phyloP scores from a whole-genome alignment of 116 monocot species.

The Cymodocea nodosa region DNA sequence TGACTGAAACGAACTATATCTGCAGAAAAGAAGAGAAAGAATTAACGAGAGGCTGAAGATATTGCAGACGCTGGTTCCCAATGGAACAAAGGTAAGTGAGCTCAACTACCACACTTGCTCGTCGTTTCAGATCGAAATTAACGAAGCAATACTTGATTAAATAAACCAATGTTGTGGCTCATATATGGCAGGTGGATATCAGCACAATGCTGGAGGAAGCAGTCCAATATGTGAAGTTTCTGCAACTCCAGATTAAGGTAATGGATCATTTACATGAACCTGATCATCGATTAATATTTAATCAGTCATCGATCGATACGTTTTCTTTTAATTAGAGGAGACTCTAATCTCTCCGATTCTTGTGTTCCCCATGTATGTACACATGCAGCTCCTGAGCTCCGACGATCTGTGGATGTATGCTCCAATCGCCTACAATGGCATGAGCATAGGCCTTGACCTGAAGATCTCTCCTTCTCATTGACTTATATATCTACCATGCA shows the following conservation, averaged over 20 bases:
- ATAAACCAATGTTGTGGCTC: neutral
- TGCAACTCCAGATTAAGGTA: conserved; percentile 91
- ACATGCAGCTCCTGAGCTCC: conserved; percentile 57
- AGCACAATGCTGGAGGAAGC: conserved; percentile 96
- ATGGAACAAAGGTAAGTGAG: conserved; percentile 65
- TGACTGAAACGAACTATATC: no score
- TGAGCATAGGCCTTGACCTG: conserved; percentile 47
- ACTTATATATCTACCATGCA: neutral
- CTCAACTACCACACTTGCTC: no score
- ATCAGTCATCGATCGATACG: neutral
- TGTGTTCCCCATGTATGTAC: neutral
- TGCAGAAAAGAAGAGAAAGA: conserved; percentile 74
- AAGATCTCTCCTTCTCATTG: conserved; percentile 12
- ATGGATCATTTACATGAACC: neutral
- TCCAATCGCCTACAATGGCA: conserved; percentile 75
- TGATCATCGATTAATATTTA: no score
- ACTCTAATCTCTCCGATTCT: no score
- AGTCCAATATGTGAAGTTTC: conserved; percentile 78
- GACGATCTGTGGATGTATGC: conserved; percentile 86
- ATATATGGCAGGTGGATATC: conserved; percentile 54
- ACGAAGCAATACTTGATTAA: neutral
- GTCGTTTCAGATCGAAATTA: no score
- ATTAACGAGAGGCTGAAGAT: conserved; percentile 67
- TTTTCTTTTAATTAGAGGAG: neutral
- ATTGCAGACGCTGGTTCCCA: conserved; percentile 62